These are phyloP conservation scores for Casaregolazyma lundiana DNA, from an alignment of 1,139 yeast genomes.

Conservation along the genomic window DNA sequence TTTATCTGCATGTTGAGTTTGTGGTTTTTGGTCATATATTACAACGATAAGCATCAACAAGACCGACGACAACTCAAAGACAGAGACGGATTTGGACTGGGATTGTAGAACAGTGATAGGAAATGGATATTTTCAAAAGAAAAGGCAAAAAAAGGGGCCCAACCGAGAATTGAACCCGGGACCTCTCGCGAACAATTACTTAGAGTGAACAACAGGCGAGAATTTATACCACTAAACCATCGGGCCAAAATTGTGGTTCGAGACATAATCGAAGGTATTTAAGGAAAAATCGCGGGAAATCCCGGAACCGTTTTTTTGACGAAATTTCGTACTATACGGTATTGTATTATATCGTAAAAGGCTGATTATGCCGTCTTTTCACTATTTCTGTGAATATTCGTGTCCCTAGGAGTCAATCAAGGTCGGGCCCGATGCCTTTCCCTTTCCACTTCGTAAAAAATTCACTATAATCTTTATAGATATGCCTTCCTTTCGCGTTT, in stretches of 20 bases:
- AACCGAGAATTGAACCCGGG: slow-evolving; percentile 35
- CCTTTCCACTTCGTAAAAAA: too few species aligned
- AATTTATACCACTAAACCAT: slow-evolving; percentile 42
- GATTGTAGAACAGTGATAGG: not conserved
- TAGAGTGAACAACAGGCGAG: slow-evolving; percentile 36
- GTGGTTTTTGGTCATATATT: slow-evolving; percentile 25
- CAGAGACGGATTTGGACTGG: slow-evolving; percentile 3
- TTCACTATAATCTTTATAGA: too few species aligned
- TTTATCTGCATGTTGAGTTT: slow-evolving; percentile 27
- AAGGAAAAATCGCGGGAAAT: not conserved
- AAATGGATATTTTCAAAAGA: not conserved
- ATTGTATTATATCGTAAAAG: too few species aligned
- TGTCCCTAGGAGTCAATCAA: too few species aligned
- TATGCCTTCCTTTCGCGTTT: too few species aligned
- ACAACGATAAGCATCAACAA: slow-evolving; percentile 8
- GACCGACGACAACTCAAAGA: not conserved
- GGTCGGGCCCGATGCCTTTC: too few species aligned
- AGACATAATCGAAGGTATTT: not conserved
- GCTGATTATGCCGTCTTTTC: too few species aligned
- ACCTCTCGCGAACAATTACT: slow-evolving; percentile 30
- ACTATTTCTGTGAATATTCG: too few species aligned
- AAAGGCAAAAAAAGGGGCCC: slow-evolving; percentile 25
- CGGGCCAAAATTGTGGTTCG: slow-evolving; percentile 18
- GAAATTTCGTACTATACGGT: too few species aligned
- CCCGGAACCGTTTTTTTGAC: too few species aligned